Percentiles rank a stretch among this genome's conserved stretches.
These are phyloP conservation scores for Phialophora macrospora DNA, from an alignment of 2,329 filamentous ascomycete species.

Conservation along the genomic window DNA sequence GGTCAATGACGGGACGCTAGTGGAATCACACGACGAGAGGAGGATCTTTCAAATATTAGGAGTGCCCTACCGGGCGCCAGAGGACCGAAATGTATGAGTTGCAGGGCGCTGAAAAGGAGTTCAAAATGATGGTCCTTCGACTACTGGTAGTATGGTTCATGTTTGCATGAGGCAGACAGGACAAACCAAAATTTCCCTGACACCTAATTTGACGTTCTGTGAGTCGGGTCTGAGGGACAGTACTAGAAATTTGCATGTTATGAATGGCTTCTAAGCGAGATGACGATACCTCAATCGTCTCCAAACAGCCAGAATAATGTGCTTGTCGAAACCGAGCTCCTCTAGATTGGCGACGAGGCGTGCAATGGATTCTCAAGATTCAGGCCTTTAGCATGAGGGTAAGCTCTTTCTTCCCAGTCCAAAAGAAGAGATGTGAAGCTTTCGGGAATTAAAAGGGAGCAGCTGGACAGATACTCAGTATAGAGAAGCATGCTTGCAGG, in stretches of 20 bases:
- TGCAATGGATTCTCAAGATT: background rate
- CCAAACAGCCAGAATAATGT: background rate
- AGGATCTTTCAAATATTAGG: slow-evolving; percentile 80
- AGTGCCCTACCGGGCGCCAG: slow-evolving; percentile 77
- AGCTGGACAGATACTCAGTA: too few relatives aligned
- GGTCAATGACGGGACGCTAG: slow-evolving; percentile 68
- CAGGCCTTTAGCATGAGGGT: background rate
- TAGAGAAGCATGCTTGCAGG: too few relatives aligned
- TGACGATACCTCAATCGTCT: background rate
- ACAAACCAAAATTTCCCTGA: background rate
- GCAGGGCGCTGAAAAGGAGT: background rate
- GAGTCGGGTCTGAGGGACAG: background rate
- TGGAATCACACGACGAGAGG: slow-evolving; percentile 77
- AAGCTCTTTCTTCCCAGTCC: background rate
- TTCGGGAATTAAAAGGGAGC: too few relatives aligned
- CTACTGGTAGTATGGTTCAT: background rate
- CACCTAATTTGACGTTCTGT: background rate
- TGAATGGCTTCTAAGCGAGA: background rate
- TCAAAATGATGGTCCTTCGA: background rate
- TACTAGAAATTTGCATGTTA: background rate
- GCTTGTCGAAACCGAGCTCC: background rate
- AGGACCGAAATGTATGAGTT: slow-evolving; percentile 55
- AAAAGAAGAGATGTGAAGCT: too few relatives aligned
- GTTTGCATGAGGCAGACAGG: background rate
- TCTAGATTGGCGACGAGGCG: background rate